Percentiles rank a stretch among this genome's conserved stretches.
Conservation (phyloP, 208 protist species). For the Phytomonas sp. region DNA sequence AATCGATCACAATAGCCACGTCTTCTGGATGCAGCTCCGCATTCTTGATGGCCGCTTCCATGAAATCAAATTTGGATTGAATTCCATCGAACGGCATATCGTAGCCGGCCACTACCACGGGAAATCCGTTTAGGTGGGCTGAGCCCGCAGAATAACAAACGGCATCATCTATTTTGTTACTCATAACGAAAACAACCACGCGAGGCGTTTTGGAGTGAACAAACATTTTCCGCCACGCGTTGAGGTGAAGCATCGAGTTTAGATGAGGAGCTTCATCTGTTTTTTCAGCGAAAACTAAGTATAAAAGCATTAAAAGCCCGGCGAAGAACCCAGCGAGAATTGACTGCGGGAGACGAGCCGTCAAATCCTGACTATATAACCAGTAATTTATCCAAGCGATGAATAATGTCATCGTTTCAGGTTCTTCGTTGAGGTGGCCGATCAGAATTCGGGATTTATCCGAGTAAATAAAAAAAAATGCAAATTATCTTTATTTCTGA, state of each 20-base stretch:
- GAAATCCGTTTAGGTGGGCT: background rate
- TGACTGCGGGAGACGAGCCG: background rate
- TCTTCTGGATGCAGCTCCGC: background rate
- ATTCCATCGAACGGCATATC: background rate
- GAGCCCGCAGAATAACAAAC: too few relatives aligned
- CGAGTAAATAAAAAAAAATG: too few relatives aligned
- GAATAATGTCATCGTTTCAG: background rate
- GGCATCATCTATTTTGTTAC: background rate
- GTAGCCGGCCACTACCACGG: constrained; percentile 2
- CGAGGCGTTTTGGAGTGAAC: background rate
- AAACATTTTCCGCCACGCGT: background rate
- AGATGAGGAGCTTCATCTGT: background rate
- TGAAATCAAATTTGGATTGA: background rate
- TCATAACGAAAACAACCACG: background rate
- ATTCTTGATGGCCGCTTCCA: background rate
- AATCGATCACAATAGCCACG: background rate
- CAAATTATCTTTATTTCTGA: too few relatives aligned
- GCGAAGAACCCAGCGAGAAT: background rate
- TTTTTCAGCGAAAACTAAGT: background rate
- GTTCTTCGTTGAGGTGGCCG: background rate
- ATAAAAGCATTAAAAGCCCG: background rate
- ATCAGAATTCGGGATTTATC: too few relatives aligned
- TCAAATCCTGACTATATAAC: background rate
- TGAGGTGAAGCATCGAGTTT: background rate
- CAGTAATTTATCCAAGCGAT: background rate